Evolutionary conservation across 805 yeast genomes (phyloP).

Genomic region (Starmerella apis): DNA sequence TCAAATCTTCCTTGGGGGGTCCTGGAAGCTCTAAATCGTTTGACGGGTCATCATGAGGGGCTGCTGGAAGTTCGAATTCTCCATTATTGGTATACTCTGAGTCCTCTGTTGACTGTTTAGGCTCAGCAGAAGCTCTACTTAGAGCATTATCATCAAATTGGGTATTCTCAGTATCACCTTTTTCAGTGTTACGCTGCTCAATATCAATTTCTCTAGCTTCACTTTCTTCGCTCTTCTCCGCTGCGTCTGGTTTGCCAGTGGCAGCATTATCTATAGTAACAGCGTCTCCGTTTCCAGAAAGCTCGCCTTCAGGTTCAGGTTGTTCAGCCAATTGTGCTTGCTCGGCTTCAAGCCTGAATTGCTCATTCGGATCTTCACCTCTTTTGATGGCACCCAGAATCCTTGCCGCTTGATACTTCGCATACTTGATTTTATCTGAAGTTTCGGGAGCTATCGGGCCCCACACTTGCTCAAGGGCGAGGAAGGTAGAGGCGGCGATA

Average conservation of each 20-base stretch:
- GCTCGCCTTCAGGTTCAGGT: too few species aligned
- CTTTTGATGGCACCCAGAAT: slow-evolving; percentile 41
- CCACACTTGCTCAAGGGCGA: slow-evolving; percentile 39
- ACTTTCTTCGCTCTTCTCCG: too few species aligned
- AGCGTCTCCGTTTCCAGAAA: too few species aligned
- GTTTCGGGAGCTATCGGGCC: slow-evolving; percentile 30
- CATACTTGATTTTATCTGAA: slow-evolving; percentile 42
- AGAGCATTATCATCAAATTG: too few species aligned
- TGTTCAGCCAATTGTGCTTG: too few species aligned
- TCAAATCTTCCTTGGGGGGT: slow-evolving; percentile 10
- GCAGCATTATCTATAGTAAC: too few species aligned
- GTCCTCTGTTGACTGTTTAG: neutral
- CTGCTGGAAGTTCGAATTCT: slow-evolving; percentile 7
- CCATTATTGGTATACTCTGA: neutral
- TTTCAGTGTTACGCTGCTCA: too few species aligned
- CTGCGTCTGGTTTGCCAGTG: too few species aligned
- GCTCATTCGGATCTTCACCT: slow-evolving; percentile 51
- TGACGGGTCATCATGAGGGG: slow-evolving; percentile 5
- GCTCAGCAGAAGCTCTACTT: neutral
- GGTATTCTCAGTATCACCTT: too few species aligned
- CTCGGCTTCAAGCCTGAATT: slow-evolving; percentile 31
- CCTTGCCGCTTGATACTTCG: slow-evolving; percentile 53
- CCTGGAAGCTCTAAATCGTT: slow-evolving; percentile 10
- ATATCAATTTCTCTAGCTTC: too few species aligned
- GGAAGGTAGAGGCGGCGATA: slow-evolving; percentile 46